Base-by-base conservation (phyloP, 2,329 filamentous ascomycete genomes). In the Thelonectria rubi region DNA sequence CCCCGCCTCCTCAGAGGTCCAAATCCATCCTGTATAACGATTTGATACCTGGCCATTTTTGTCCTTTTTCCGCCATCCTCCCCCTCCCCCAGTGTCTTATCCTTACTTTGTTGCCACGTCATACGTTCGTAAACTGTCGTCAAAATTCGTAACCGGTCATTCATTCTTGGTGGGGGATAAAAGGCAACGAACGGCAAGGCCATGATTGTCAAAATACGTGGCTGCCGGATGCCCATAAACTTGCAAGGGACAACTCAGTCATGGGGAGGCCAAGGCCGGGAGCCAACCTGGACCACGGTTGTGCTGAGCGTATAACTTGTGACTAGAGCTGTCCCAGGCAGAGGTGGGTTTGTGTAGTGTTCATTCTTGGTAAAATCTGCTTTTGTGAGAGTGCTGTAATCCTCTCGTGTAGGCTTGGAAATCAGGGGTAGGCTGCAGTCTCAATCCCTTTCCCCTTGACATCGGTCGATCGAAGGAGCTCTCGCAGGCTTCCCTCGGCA, bases 401-500 rank as follows among this genome's bases (percentile, higher is more conserved):
- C 69, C 69, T 72, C 69, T 71, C 69, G 17, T 56, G 21, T 37
- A 11, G 43, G 46, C 52, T 56, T 46, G 32, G n/a, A 20, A 3
- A 30, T 64, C 30, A 65, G 40, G 47, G 52, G 37, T 55, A 63
- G 12, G 54, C 56, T 11, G 62, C 40, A 11, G 62, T 67, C 34
- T 76, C 74, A 2, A 73, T 63, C 1, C 68, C 71, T 59, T 79
- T 79, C 9, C 74, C 76, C 63, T 78, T 79, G 39, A 63, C 48
- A 40, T 76, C 73, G 5, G 73, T 69, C 14, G 68, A 69, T 64
- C 77, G 82, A 11, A 88, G 73, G 17, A 88, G 71, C 43, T 85
- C 80, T 55, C 84, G 78, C 20, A 88, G 75, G 55, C 82, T 87
- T 2, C 84, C 84, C 71, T 87, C 85, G 1, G 86, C 86, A 68